Evolutionary conservation across 2,329 filamentous ascomycete species (phyloP), one percentile per base, ranked within the genome.

Genomic region (Clarireedia sp.): DNA sequence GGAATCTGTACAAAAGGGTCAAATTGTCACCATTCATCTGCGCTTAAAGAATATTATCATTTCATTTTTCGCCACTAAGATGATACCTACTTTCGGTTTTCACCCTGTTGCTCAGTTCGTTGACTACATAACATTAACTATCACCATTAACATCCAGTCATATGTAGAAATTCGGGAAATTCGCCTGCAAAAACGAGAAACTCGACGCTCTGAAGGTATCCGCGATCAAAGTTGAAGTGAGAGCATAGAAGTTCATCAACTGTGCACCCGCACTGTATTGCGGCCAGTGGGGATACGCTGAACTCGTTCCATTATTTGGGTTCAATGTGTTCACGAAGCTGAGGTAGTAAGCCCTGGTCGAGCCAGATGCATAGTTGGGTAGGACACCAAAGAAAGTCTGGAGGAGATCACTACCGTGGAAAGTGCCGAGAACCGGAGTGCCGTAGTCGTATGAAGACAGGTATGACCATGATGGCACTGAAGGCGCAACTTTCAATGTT

Each of bases 391-490:
- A 56, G 60, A 89, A 89, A 0, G 87, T 78, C 66, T 87, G 81
- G 3, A 89, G 62, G 1, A 91, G 63, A 62, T 91, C 88, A 1
- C 78, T 81, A 14, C 71, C 85, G 68, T 94, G 89, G 70, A 89
- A 87, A 0, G 87, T 91, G 17, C 89, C 89, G 0, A 92, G 69
- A 48, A 91, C 70, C 0, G 88, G 85, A 0, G 82, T 85, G 9
- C 84, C 84, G 66, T 85, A 82, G 72, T 86, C 70, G 71, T 91
- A 91, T 0, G 82, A 85, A 0, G 84, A 72, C 1, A 94, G 77
- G 70, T 90, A 94, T 0, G 85, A 89, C 87, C 87, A 94, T 1
- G 75, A 73, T 0, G 83, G 82, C 0, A 90, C 80, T 33, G 70
- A 62, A 0, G 83, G 82, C 58, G 82, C 76, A 12, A 73, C 70